These are phyloP conservation scores for Aspergillus thermomutatus DNA, from an alignment of 2,329 filamentous ascomycete species.

Conservation along the genomic window DNA sequence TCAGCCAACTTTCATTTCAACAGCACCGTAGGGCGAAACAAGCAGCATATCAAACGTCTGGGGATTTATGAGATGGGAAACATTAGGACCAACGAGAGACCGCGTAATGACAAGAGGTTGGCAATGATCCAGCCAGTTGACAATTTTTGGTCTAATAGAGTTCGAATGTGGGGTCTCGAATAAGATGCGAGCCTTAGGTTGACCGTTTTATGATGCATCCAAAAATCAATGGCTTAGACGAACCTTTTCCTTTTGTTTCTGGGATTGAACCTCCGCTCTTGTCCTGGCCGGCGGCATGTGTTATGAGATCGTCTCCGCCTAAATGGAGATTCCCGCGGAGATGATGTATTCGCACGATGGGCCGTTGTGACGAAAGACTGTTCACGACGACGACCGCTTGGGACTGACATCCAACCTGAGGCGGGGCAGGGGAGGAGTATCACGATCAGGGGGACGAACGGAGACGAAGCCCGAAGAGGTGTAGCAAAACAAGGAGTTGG, in stretches of 20 bases:
- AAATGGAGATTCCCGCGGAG: conserved; percentile 21
- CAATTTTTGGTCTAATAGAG: neutral
- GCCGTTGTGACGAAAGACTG: conserved; percentile 10
- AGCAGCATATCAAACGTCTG: neutral
- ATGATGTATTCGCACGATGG: conserved; percentile 16
- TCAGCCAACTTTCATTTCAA: conserved; percentile 15
- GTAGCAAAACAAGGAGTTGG: conserved; percentile 3
- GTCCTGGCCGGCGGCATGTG: conserved; percentile 44
- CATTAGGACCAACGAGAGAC: neutral
- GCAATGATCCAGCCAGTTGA: neutral
- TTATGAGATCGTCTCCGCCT: conserved; percentile 28
- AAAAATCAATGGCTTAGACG: conserved; percentile 13
- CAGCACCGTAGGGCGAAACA: neutral
- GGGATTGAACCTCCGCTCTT: conserved; percentile 53
- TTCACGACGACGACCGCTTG: conserved; percentile 3
- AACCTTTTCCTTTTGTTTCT: conserved; percentile 60
- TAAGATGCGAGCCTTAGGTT: neutral
- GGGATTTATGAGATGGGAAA: neutral
- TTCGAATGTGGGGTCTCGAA: neutral
- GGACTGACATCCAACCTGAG: conserved; percentile 21
- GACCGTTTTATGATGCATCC: neutral
- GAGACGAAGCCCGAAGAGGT: conserved; percentile 11
- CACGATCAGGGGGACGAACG: conserved; percentile 7
- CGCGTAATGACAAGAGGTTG: neutral
- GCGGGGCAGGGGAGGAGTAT: neutral